Conservation (phyloP, 257 asterid genomes). For the Voacanga thouarsii region DNA sequence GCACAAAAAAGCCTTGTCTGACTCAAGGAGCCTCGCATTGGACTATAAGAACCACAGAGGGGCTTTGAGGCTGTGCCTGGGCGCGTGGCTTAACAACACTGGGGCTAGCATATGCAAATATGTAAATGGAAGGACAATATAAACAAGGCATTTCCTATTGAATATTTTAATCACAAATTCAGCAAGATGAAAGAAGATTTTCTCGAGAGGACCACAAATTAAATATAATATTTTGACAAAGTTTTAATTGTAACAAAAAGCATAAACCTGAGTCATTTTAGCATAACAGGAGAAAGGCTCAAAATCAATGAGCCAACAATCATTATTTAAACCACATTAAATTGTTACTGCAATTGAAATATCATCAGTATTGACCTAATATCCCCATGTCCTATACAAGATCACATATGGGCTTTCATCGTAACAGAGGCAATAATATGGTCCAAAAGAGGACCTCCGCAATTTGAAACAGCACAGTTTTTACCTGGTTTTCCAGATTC, state of each 20-base stretch:
- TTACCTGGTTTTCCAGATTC: conserved; percentile 91
- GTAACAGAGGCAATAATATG: background rate
- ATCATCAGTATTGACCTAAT: background rate
- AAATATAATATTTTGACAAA: background rate
- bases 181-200: background rate
- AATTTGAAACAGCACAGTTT: conserved; percentile 2
- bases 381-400: background rate
- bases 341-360: background rate
- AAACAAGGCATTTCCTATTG: background rate
- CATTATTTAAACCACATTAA: background rate
- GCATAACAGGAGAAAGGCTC: background rate
- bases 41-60: no score
- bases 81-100: no score
- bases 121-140: background rate
- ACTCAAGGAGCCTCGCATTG: no score
- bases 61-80: no score
- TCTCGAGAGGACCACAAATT: background rate
- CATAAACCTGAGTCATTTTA: background rate
- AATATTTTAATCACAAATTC: background rate
- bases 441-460: background rate
- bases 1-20: no score
- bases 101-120: no score
- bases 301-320: background rate
- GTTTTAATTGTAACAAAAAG: background rate
- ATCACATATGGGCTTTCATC: background rate